Evolutionary conservation across 108 stramenopile genomes (phyloP), one percentile per base, ranked within the genome.

Genomic region (Epithemia pelagica): DNA sequence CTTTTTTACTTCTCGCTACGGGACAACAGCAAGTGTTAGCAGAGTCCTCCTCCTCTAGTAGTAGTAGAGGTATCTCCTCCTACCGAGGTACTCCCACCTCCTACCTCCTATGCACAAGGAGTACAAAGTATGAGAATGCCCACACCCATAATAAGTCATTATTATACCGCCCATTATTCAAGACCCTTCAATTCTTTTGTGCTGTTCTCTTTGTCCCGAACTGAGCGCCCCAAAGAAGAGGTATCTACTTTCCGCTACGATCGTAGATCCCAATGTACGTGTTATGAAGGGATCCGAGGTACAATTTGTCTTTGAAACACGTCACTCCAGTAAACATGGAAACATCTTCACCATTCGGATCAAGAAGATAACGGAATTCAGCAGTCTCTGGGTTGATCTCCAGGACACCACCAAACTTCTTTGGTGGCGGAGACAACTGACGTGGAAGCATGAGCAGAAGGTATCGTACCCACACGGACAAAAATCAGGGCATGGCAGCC

Each of bases 211-310:
- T 52, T 15, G 52, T 19, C 52, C 20, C 52, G 15, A 19, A 15
- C 52, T 52, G 15, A 52, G 52, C 52, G 18, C 20, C 20, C 52
- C 52, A 20, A 58, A 22, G n/a, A 23, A 10, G 18, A 62, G 28
- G 15, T 31, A n/a, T 2, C 2, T 3, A 51, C 51, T 64, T n/a
- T 3, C 22, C 2, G 2, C 58, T n/a, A 29, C 82, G 61, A 30
- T 69, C 64, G 52, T 85, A 82, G 5, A 87, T 84, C 2, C 82
- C 85, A 53, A 90, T 73, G 59, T 77, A 85, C 65, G 82, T 32
- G 58, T 79, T 76, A n/a, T 83, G 69, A 7, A 85, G 64, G 28
- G 84, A 87, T n/a, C 89, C 89, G 32, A 90, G 66, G 66, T 87
- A 90, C 19, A 90, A 27, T 58, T 83, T 82, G 28, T 78, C 75